Conservation (phyloP, 2,329 filamentous ascomycete species). For the Trichocomaceae sp. region DNA sequence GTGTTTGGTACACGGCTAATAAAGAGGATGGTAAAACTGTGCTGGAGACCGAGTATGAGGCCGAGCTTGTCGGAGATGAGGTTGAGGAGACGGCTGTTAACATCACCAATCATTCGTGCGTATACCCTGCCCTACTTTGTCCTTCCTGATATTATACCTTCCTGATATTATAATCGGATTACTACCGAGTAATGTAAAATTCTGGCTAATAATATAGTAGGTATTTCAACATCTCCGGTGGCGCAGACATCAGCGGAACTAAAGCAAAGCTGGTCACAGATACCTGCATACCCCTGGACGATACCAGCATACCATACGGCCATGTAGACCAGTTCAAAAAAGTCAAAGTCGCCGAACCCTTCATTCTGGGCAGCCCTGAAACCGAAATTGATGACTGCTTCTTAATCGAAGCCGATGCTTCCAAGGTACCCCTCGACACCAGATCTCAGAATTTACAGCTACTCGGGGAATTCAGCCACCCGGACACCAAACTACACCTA, state of each 20-base stretch:
- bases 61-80: conserved; percentile 65
- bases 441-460: conserved; percentile 56
- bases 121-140: conserved; percentile 7
- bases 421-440: conserved; percentile 59
- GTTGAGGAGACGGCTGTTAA: conserved; percentile 87
- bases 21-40: conserved; percentile 63
- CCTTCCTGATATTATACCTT: background rate
- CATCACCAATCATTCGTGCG: conserved; percentile 89
- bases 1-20: conserved; percentile 70
- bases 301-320: conserved; percentile 66
- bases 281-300: conserved; percentile 67
- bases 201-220: conserved; percentile 29
- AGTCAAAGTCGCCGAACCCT: conserved; percentile 59
- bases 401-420: conserved; percentile 60
- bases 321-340: conserved; percentile 58
- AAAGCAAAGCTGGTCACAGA: conserved; percentile 53
- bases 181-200: background rate
- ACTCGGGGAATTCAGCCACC: conserved; percentile 67
- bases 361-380: conserved; percentile 63
- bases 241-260: conserved; percentile 56
- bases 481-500: conserved; percentile 67
- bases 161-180: background rate
- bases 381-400: conserved; percentile 90
- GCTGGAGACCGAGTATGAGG: conserved; percentile 84
- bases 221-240: conserved; percentile 61